phyloP scores from a whole-genome alignment of 306 rosid species.

The Vicia faba region DNA sequence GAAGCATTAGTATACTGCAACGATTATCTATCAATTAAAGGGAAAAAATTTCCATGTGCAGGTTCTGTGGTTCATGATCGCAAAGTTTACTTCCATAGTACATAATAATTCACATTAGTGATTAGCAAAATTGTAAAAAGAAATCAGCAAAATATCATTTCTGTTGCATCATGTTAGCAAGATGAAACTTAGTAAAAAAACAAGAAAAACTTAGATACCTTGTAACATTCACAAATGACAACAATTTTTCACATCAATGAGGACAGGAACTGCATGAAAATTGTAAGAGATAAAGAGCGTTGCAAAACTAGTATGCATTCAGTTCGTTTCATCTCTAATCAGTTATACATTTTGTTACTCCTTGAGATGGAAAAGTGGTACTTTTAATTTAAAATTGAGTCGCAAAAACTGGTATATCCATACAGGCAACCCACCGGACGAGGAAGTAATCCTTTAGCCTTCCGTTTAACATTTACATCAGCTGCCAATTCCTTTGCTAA shows the following conservation, averaged over 20 bases:
- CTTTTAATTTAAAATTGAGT: no score
- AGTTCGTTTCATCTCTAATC: no score
- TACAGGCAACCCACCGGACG: slow-evolving; percentile 75
- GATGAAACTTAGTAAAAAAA: background rate
- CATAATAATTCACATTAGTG: slow-evolving; percentile 1
- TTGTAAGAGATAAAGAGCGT: no score
- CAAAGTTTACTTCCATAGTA: slow-evolving; percentile 6
- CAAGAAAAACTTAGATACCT: no score
- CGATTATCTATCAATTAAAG: slow-evolving; percentile 6
- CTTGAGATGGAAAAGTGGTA: slow-evolving; percentile 12
- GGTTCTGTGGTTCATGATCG: background rate
- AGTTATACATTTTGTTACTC: slow-evolving; percentile 23
- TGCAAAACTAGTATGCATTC: no score
- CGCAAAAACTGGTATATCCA: no score
- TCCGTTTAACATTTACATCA: slow-evolving; percentile 86
- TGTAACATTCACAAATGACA: no score
- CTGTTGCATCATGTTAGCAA: slow-evolving; percentile 1
- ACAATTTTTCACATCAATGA: no score
- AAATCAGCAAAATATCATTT: slow-evolving; percentile 4
- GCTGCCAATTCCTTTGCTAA: slow-evolving; percentile 81
- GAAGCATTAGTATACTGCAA: slow-evolving; percentile 20
- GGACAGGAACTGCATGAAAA: no score
- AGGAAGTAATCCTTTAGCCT: slow-evolving; percentile 93
- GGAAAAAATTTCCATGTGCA: background rate
- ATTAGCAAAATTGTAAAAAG: background rate